Conservation (phyloP, 345 rosid species). For the Nasturtium officinale region DNA sequence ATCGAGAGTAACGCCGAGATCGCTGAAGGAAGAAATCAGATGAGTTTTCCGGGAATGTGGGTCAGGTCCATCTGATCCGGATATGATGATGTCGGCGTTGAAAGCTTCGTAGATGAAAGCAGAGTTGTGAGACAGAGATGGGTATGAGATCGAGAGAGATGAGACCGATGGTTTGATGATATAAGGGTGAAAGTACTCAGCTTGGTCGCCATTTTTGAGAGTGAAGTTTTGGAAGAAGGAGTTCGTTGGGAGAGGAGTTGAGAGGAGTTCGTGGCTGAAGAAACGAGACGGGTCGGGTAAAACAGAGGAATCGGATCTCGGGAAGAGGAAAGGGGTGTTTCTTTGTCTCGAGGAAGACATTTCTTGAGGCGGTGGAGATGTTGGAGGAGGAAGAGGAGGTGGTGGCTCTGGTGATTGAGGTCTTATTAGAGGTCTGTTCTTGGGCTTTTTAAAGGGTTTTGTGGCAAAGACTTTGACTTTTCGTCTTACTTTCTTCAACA, state of each 20-base stretch:
- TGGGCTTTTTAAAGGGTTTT: conserved; percentile 47
- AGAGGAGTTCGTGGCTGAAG: conserved; percentile 68
- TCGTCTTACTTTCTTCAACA: conserved; percentile 40
- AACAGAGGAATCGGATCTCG: conserved; percentile 56
- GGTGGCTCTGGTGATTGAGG: conserved; percentile 35
- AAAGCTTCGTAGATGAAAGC: conserved; percentile 68
- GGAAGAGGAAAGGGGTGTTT: conserved; percentile 64
- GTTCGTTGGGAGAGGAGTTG: conserved; percentile 83
- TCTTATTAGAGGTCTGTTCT: conserved; percentile 15
- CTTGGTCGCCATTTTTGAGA: conserved; percentile 78
- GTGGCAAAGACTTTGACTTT: conserved; percentile 40
- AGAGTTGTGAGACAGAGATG: conserved; percentile 63
- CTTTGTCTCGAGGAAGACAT: conserved; percentile 35
- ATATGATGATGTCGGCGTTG: conserved; percentile 66
- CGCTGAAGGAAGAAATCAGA: conserved; percentile 66
- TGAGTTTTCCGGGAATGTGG: conserved; percentile 48
- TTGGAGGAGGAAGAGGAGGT: conserved; percentile 24
- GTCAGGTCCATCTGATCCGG: conserved; percentile 48
- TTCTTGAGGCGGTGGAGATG: conserved; percentile 35
- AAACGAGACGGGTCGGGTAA: conserved; percentile 84
- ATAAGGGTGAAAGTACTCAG: conserved; percentile 93
- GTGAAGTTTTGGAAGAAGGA: conserved; percentile 93
- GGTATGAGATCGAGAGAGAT: conserved; percentile 75
- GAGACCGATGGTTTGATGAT: conserved; percentile 65
- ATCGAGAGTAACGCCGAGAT: conserved; percentile 81